Conservation (phyloP, 1,284 basidiomycete species). For the Xerocomus nothofagi region DNA sequence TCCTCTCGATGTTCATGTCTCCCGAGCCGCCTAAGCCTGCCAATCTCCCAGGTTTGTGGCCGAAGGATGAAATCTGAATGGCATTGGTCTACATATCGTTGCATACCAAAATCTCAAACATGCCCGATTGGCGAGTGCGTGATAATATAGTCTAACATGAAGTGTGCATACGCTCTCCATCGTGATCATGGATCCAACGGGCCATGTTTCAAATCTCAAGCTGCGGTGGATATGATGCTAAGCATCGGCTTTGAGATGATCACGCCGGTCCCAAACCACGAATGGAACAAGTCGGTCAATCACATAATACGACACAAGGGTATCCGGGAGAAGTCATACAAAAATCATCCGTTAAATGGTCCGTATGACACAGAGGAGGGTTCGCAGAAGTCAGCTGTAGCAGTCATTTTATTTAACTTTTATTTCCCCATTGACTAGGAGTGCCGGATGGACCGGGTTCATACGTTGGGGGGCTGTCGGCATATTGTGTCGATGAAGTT, state of each 20-base stretch:
- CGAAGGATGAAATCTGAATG: slow-evolving; percentile 26
- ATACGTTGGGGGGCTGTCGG: slow-evolving; percentile 64
- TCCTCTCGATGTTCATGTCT: slow-evolving; percentile 53
- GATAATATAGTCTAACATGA: no score
- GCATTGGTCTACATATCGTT: background rate
- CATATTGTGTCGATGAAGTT: slow-evolving; percentile 35
- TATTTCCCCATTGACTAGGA: slow-evolving; percentile 52
- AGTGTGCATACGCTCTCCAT: no score
- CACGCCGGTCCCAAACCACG: background rate
- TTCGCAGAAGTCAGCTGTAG: slow-evolving; percentile 1
- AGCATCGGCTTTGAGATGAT: background rate
- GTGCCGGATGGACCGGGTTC: slow-evolving; percentile 52
- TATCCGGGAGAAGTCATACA: slow-evolving; percentile 23
- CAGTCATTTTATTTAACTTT: slow-evolving; percentile 25
- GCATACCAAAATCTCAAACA: background rate
- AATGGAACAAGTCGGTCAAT: slow-evolving; percentile 1
- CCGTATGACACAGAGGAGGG: slow-evolving; percentile 12
- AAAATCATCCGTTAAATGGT: slow-evolving; percentile 17
- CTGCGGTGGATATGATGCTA: background rate
- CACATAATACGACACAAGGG: slow-evolving; percentile 24
- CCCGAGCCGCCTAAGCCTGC: slow-evolving; percentile 27
- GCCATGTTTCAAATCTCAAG: background rate
- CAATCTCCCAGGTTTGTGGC: slow-evolving; percentile 7
- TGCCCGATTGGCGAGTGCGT: no score
- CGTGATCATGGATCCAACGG: background rate